Percentiles rank a stretch among this genome's conserved stretches.
phyloP scores from a whole-genome alignment of 306 rosid species.

The Medicago ruthenica region DNA sequence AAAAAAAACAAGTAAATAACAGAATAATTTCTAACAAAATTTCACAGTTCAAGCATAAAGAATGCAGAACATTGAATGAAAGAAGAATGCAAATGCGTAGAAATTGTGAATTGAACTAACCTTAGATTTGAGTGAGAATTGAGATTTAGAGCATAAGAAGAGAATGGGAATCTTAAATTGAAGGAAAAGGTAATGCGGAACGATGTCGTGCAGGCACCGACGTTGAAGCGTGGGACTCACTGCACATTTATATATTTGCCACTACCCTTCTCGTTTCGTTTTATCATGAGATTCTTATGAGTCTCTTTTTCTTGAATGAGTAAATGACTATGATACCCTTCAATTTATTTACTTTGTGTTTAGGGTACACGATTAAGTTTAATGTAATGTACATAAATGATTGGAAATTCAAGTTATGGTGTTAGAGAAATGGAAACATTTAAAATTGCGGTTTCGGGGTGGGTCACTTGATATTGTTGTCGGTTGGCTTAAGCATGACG shows the following conservation, averaged over 20 bases:
- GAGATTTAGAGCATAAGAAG: background rate
- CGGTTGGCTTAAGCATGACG: background rate
- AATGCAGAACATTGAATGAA: slow-evolving; percentile 12
- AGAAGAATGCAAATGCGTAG: background rate
- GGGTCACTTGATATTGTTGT: background rate
- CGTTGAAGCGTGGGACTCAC: slow-evolving; percentile 3
- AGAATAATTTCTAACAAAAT: background rate
- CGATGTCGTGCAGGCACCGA: slow-evolving; percentile 9
- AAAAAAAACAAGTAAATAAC: slow-evolving; percentile 10
- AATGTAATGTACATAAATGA: background rate
- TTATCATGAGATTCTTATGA: slow-evolving; percentile 6
- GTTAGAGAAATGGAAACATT: background rate
- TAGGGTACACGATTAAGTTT: too few relatives aligned
- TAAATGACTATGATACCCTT: background rate
- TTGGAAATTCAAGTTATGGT: background rate
- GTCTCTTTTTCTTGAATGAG: background rate
- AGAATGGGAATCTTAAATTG: background rate
- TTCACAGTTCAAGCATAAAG: slow-evolving; percentile 33
- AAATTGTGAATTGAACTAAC: background rate
- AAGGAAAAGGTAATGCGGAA: background rate
- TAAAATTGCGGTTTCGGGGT: too few relatives aligned
- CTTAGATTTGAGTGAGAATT: background rate
- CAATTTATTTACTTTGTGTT: background rate
- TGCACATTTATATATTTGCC: background rate
- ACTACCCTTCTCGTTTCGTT: background rate